A percentile compares a stretch with the other conserved stretches of the same genome.
Evolutionary conservation across 345 rosid genomes (phyloP).

Genomic region (Alliaria petiolata): DNA sequence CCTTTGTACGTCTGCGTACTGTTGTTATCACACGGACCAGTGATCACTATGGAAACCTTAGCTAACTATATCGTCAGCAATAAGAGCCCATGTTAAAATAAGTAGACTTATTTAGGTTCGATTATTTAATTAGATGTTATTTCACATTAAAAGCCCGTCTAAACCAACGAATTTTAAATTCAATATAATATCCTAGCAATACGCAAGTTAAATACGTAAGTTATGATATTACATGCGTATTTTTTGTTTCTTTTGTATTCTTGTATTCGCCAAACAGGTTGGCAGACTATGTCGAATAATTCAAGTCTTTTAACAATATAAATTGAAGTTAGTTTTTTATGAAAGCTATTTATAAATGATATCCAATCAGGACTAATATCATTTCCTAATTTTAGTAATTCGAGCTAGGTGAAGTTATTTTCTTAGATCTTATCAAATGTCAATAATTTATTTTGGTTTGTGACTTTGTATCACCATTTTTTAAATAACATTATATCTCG

Average conservation of each 20-base stretch:
- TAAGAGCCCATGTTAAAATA: not conserved
- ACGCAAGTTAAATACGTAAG: no score
- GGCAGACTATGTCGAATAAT: constrained; percentile 2
- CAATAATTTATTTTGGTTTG: no score
- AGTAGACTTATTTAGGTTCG: not conserved
- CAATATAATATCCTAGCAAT: no score
- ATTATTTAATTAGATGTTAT: no score
- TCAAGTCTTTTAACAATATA: no score
- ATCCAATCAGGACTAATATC: not conserved
- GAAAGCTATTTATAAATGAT: no score
- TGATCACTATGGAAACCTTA: constrained; percentile 18
- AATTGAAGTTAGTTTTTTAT: no score
- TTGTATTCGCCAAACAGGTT: not conserved
- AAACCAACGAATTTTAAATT: no score
- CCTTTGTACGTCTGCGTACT: constrained; percentile 19
- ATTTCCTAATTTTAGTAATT: not conserved
- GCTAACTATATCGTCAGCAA: not conserved
- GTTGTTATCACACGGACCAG: constrained; percentile 18
- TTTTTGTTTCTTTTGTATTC: not conserved
- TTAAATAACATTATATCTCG: no score
- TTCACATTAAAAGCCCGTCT: no score
- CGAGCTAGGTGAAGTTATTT: not conserved
- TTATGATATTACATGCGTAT: not conserved
- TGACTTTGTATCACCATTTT: no score
- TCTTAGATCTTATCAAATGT: not conserved